phyloP scores from a whole-genome alignment of 257 asterid species.

The Rehmannia glutinosa region DNA sequence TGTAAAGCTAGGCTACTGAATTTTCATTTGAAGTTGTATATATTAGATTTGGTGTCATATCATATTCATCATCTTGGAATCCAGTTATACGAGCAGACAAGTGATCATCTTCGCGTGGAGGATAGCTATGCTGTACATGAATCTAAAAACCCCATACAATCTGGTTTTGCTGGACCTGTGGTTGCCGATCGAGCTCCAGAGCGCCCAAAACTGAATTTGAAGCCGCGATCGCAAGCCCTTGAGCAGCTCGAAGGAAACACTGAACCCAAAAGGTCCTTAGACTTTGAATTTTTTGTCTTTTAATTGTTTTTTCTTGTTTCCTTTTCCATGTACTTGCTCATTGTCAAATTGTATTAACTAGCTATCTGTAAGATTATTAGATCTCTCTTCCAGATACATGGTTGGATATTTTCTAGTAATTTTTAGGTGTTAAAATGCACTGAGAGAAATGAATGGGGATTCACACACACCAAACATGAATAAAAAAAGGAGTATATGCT shows the following conservation, averaged over 20 bases:
- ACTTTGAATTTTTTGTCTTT: not conserved
- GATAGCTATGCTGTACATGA: slow-evolving; percentile 30
- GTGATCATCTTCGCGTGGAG: slow-evolving; percentile 32
- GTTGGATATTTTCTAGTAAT: not conserved
- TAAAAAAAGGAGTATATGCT: not conserved
- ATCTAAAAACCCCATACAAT: slow-evolving; percentile 31
- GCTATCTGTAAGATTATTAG: not conserved
- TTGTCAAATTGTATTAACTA: not conserved
- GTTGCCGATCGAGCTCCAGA: slow-evolving; percentile 39
- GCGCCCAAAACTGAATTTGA: slow-evolving; percentile 70
- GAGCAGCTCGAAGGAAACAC: slow-evolving; percentile 46
- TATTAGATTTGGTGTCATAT: not conserved
- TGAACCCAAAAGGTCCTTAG: slow-evolving; percentile 54
- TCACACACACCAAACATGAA: not conserved
- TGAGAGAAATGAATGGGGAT: not conserved
- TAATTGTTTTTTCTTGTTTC: not conserved
- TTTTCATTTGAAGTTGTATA: slow-evolving; percentile 2
- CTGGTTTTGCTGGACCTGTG: slow-evolving; percentile 29
- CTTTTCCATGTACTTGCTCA: not conserved
- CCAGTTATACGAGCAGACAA: slow-evolving; percentile 47
- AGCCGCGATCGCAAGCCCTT: slow-evolving; percentile 55
- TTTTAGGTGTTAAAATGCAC: not conserved
- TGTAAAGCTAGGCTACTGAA: not conserved
- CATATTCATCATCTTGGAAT: slow-evolving; percentile 6
- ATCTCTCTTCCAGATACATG: not conserved